These are phyloP conservation scores for Gyromitra esculenta DNA, from an alignment of 2,329 filamentous ascomycete genomes.

Conservation along the genomic window DNA sequence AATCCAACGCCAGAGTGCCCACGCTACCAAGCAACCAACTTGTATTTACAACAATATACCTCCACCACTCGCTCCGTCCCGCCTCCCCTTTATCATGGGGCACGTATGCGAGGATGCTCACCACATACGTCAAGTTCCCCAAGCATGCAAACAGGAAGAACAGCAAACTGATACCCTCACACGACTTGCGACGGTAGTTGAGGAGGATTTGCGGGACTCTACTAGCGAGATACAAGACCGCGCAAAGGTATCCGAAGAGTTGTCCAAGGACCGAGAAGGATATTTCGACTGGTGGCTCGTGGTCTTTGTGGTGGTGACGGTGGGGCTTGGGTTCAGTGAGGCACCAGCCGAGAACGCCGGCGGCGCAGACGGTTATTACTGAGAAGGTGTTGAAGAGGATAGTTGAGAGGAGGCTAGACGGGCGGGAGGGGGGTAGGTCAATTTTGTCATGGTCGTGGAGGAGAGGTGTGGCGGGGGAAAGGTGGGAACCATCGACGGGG, in stretches of 20 bases:
- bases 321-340: conserved; percentile 63
- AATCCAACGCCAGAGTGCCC: conserved; percentile 84
- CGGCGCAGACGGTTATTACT: conserved; percentile 81
- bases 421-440: conserved; percentile 31
- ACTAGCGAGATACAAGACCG: conserved; percentile 85
- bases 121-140: conserved; percentile 91
- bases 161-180: conserved; percentile 89
- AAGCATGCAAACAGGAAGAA: conserved; percentile 98
- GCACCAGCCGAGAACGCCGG: conserved; percentile 87
- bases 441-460: conserved; percentile 66
- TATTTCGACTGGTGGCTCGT: conserved; percentile 61
- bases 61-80: conserved; percentile 72
- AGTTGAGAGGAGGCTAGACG: conserved; percentile 60
- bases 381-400: conserved; percentile 78
- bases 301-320: conserved; percentile 57
- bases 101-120: conserved; percentile 90
- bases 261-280: conserved; percentile 82
- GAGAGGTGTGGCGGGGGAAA: conserved; percentile 85
- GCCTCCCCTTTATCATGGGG: conserved; percentile 67
- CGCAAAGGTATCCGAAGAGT: conserved; percentile 92
- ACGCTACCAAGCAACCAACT: conserved; percentile 91
- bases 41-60: conserved; percentile 87
- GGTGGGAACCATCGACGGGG: conserved; percentile 71
- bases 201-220: conserved; percentile 89
- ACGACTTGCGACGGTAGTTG: conserved; percentile 91